phyloP scores from a whole-genome alignment of 2,329 filamentous ascomycete genomes.

The Pseudonectria buxi region DNA sequence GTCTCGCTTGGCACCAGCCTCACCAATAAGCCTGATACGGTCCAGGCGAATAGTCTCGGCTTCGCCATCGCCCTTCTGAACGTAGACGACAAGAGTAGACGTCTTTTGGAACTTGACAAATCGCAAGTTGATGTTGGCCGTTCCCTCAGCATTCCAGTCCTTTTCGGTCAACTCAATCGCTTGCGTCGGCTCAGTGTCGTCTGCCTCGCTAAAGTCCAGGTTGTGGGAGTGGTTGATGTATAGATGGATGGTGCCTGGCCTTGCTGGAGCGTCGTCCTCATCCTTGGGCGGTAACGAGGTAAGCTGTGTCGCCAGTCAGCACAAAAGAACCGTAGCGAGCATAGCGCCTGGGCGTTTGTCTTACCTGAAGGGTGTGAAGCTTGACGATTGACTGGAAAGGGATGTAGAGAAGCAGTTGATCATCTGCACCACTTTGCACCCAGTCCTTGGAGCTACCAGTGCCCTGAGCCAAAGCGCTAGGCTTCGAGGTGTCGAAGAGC shows the following conservation, averaged over 20 bases:
- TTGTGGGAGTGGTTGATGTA: conserved; percentile 87
- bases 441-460: conserved; percentile 61
- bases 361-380: conserved; percentile 71
- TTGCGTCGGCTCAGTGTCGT: conserved; percentile 77
- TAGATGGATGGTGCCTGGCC: conserved; percentile 75
- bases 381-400: conserved; percentile 86
- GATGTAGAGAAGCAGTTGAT: conserved; percentile 88
- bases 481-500: conserved; percentile 65
- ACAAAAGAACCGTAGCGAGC: neutral
- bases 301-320: conserved; percentile 49
- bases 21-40: conserved; percentile 73
- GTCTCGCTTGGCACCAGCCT: conserved; percentile 83
- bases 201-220: conserved; percentile 90
- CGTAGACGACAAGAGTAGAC: conserved; percentile 77
- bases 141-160: conserved; percentile 79
- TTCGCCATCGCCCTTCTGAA: conserved; percentile 77
- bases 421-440: conserved; percentile 94
- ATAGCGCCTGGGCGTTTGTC: conserved; percentile 13
- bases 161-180: conserved; percentile 63
- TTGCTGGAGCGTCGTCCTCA: conserved; percentile 69
- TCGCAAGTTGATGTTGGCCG: conserved; percentile 65
- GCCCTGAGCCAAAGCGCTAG: conserved; percentile 54
- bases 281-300: conserved; percentile 70
- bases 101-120: conserved; percentile 99
- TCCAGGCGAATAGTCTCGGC: conserved; percentile 82